These are phyloP conservation scores for Sugiyamaella novakii DNA, from an alignment of 1,139 yeast genomes.

Conservation along the genomic window DNA sequence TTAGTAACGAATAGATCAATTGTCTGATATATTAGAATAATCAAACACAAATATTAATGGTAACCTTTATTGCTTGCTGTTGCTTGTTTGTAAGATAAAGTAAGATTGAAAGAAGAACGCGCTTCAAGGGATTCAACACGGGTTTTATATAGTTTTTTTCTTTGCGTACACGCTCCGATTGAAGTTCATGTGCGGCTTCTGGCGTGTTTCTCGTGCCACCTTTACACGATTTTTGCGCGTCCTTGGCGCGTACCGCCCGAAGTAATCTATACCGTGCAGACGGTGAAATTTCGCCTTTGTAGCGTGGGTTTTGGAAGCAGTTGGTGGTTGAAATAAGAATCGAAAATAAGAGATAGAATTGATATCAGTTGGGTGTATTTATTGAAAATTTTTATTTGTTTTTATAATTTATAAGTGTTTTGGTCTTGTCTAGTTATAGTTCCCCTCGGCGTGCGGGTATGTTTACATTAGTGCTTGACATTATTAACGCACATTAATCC, in stretches of 20 bases:
- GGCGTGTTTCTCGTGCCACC: conserved; percentile 5
- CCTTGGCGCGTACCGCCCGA: conserved; percentile 10
- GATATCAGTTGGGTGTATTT: no score
- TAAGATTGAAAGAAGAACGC: conserved; percentile 7
- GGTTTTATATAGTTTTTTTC: conserved; percentile 10
- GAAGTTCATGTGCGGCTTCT: conserved; percentile 10
- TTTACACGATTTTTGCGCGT: conserved; percentile 16
- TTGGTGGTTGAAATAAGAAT: no score
- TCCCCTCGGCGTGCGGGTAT: no score
- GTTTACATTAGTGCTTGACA: no score
- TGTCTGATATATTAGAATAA: not conserved
- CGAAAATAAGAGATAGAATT: no score
- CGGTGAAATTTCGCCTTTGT: no score
- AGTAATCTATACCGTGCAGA: not conserved
- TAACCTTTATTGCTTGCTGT: no score
- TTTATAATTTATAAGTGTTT: no score
- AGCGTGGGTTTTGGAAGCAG: no score
- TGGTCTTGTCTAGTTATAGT: no score
- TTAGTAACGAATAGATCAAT: not conserved
- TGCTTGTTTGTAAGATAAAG: not conserved
- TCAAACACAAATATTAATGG: not conserved
- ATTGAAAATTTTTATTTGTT: no score
- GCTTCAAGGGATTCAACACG: conserved; percentile 6
- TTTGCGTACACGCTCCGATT: conserved; percentile 3
- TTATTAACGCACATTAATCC: no score